phyloP scores from a whole-genome alignment of 805 yeast genomes.

The Metschnikowia amazonensis region DNA sequence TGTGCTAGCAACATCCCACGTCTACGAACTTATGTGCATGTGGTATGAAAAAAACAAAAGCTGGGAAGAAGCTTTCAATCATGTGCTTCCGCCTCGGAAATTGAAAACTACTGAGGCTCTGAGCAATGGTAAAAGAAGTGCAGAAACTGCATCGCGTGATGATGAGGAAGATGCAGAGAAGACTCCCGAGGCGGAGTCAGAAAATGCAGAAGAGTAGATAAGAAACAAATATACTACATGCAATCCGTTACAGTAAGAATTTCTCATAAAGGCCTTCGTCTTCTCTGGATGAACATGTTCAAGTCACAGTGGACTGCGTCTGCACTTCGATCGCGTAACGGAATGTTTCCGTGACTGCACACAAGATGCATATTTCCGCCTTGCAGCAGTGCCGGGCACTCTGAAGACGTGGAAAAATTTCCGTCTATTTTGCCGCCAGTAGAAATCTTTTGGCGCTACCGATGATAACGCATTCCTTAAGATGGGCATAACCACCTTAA shows the following conservation, averaged over 20 bases:
- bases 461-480: background rate
- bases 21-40: slow-evolving; percentile 78
- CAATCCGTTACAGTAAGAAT: background rate
- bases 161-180: background rate
- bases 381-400: background rate
- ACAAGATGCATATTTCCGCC: background rate
- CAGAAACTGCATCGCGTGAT: background rate
- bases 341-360: slow-evolving; percentile 2
- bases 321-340: background rate
- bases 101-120: slow-evolving; percentile 12
- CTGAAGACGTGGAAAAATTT: background rate
- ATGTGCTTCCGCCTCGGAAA: slow-evolving; percentile 83
- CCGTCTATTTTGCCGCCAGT: background rate
- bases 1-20: slow-evolving; percentile 92
- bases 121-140: slow-evolving; percentile 2
- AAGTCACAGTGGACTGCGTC: background rate
- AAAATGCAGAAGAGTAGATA: background rate
- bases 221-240: background rate
- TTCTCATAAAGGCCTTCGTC: background rate
- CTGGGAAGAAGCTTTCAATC: slow-evolving; percentile 85
- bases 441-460: too few relatives aligned
- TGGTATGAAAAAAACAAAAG: slow-evolving; percentile 68
- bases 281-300: background rate
- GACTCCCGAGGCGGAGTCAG: background rate
- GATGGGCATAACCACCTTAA: background rate